Base-by-base conservation (phyloP, 352 stramenopile genomes). In the Phytophthora kernoviae region DNA sequence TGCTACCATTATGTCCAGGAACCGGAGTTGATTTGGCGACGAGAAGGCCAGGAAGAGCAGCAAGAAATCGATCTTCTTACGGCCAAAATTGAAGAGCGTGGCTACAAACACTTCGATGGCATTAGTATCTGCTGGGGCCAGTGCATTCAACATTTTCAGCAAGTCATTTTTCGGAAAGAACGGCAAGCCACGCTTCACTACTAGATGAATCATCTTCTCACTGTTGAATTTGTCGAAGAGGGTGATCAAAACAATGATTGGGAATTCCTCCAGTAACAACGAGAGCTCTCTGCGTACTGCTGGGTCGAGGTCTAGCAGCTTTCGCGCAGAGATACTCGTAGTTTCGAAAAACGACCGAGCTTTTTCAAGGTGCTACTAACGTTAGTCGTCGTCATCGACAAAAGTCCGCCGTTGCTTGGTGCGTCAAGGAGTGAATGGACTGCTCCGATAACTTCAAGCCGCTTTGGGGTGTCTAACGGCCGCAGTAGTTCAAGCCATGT, bases 281-380 rank as follows among this genome's bases (percentile, higher is more conserved):
- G 72, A 30, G 4, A 87, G 44, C 18, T 77, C 49, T 0, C 36
- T 18, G 2, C 47, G 60, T 34, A 88, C 64, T 0, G 57, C 40
- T 0, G 52, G 46, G 26, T 81, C 73, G 1, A 90, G 37, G 22
- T 79, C 75, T 24, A 90, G 52, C 6, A 84, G 58, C 26, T 65
- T 80, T 12, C 42, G 44, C 2, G 79, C 59, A 6, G 72, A 44
- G 4, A 77, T 51, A 0, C 52, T 63, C 0, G 81, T 80, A 22
- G 79, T 80, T 41, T 87, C 74, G 60, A 80, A 77, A 45, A 90
- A 90, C 67, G 63, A 17, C 62, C 75, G 12, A 90, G 70, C 15
- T 86, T 80, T 45, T 80, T 84, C 27, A 88, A 48, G 6, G 76
- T 71, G 0, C 57, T 48, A 2, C 24, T 30, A 30, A 30, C 24